Base-by-base conservation (phyloP, 2,329 filamentous ascomycete species). In the Penicillium hesseltinei region DNA sequence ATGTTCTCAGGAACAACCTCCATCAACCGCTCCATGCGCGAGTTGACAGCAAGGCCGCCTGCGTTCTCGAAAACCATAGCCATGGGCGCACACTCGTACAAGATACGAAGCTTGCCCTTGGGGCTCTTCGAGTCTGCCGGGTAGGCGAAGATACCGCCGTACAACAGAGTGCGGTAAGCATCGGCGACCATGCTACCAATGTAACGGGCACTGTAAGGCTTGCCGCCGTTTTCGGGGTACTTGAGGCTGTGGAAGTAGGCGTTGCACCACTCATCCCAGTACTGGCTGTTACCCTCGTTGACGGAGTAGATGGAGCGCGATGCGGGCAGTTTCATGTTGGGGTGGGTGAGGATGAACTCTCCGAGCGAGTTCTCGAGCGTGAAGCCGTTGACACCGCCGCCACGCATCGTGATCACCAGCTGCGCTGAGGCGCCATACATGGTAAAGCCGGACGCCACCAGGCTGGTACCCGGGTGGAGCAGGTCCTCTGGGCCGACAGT, bases 81-180 rank as follows among this genome's bases (percentile, higher is more conserved):
- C 94, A 99, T 99, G 39, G 94, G 94, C 15, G 94, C 94, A 74
- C 94, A 99, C 81, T 99, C 94, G 78, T 99, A 99, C 69, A 99
- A 76, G 66, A 99, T 99, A 64, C 94, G 85, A 66, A 99, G 84
- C 82, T 99, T 99, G 67, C 94, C 94, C 86, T 97, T 99, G 63
- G 92, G 91, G 72, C 89, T 96, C 87, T 99, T 97, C 82, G 92
- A 95, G 73, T 99, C 94, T 15, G 93, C 91, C 0, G 94, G 94
- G 74, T 99, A 99, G 44, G 94, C 94, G 76, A 99, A 99, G 72
- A 99, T 90, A 65, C 94, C 94, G 59, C 94, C 94, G 74, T 99
- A 99, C 57, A 97, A 78, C 63, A 99, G 78, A 15, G 94, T 99
- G 48, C 94, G 88, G 80, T 99, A 99, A 15, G 94, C 94, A 76